A percentile compares a stretch with the other conserved stretches of the same genome.
Conservation (phyloP, 495 filamentous ascomycete genomes). For the Lophiostoma macrostomum region DNA sequence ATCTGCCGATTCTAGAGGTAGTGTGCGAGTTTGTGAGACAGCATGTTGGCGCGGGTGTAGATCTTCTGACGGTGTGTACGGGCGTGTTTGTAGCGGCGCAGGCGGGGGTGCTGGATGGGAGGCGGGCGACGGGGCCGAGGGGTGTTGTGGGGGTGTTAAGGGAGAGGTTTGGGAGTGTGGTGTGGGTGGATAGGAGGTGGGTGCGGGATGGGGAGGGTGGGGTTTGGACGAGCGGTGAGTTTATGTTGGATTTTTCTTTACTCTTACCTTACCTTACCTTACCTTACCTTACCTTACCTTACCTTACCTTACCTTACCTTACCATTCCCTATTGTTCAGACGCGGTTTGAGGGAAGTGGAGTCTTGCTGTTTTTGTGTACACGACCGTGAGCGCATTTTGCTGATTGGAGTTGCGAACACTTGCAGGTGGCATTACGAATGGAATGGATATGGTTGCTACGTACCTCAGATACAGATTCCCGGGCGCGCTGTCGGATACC, state of each 20-base stretch:
- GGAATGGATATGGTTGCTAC: conserved; percentile 59
- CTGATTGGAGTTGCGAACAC: no score
- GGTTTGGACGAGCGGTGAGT: conserved; percentile 49
- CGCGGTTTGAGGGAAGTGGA: no score
- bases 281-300: no score
- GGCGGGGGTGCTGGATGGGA: conserved; percentile 30
- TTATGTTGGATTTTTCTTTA: conserved; percentile 31
- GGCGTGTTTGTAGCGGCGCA: conserved; percentile 26
- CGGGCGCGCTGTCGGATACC: conserved; percentile 48
- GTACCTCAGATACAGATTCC: conserved; percentile 52
- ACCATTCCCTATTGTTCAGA: no score
- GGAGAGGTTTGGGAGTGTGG: conserved; percentile 18
- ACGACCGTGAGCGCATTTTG: no score
- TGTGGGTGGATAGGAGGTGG: conserved; percentile 25
- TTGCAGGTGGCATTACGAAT: conserved; percentile 63
- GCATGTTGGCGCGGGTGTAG: conserved; percentile 24
- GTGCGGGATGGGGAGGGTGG: conserved; percentile 12
- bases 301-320: no score
- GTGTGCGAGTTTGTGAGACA: conserved; percentile 19
- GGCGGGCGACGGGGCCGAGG: conserved; percentile 18
- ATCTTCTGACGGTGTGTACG: conserved; percentile 26
- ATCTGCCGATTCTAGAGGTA: conserved; percentile 4
- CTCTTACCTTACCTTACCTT: conserved; percentile 3
- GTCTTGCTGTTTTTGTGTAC: no score
- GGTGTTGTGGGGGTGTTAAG: conserved; percentile 7